Evolutionary conservation across 352 stramenopile species (phyloP).

Genomic region (Phytophthora kernoviae): DNA sequence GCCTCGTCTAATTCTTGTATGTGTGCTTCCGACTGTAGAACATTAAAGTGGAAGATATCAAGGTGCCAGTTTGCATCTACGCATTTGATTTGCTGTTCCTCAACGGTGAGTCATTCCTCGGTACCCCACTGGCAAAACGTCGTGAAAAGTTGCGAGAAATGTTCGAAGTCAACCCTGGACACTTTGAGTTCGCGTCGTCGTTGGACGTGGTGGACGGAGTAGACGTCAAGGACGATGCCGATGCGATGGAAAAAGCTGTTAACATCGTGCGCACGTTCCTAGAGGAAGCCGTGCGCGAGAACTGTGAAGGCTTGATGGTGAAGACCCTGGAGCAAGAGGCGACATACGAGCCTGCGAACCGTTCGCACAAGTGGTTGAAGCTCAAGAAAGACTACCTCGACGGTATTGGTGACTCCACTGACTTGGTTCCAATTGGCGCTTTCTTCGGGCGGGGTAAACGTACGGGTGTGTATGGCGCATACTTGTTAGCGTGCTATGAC

Average conservation of each 20-base stretch:
- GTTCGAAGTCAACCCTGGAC: slow-evolving; percentile 93
- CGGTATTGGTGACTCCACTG: slow-evolving; percentile 97
- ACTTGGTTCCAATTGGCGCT: slow-evolving; percentile 98
- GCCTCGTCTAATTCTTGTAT: slow-evolving; percentile 7
- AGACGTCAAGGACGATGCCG: slow-evolving; percentile 82
- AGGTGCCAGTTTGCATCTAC: slow-evolving; percentile 93
- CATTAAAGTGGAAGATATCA: slow-evolving; percentile 89
- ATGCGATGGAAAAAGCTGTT: slow-evolving; percentile 89
- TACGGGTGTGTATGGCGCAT: slow-evolving; percentile 97
- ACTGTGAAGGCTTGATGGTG: slow-evolving; percentile 99
- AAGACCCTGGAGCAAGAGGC: slow-evolving; percentile 98
- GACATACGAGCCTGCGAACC: slow-evolving; percentile 97
- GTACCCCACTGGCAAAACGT: slow-evolving; percentile 89
- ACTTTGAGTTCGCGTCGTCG: slow-evolving; percentile 95
- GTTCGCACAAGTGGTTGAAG: slow-evolving; percentile 99
- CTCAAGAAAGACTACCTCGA: slow-evolving; percentile 99
- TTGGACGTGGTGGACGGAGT: slow-evolving; percentile 89
- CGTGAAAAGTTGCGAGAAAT: slow-evolving; percentile 90
- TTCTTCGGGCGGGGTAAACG: slow-evolving; percentile 97
- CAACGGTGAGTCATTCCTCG: slow-evolving; percentile 95
- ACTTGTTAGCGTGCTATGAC: slow-evolving; percentile 98
- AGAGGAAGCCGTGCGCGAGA: slow-evolving; percentile 92
- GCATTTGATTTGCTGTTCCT: slow-evolving; percentile 99
- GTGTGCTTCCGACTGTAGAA: slow-evolving; percentile 39
- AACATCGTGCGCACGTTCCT: slow-evolving; percentile 93